Evolutionary conservation across 2,329 filamentous ascomycete species (phyloP).

Genomic region (Verticillium tricorpus): DNA sequence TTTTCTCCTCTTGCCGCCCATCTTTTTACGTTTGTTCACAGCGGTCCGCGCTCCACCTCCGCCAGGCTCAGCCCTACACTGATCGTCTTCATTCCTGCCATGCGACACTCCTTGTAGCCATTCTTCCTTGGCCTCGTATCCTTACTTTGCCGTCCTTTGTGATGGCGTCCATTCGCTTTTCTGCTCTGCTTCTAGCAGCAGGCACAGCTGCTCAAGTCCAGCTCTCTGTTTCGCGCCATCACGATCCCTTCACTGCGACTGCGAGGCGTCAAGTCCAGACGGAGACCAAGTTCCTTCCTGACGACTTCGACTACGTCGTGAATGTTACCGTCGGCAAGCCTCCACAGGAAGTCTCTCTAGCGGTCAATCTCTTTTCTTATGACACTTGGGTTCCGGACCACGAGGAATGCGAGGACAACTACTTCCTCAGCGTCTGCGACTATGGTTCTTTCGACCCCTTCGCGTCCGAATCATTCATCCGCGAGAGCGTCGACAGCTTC

Average conservation of each 20-base stretch:
- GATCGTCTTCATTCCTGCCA: neutral
- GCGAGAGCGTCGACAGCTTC: conserved; percentile 39
- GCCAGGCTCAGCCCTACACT: neutral
- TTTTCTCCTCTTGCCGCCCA: neutral
- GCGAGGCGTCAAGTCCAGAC: neutral
- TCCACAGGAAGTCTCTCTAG: conserved; percentile 5
- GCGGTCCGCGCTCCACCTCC: neutral
- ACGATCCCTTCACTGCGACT: neutral
- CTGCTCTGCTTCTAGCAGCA: neutral
- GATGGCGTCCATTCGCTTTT: conserved; percentile 1
- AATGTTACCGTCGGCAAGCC: conserved; percentile 9
- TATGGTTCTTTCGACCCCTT: conserved; percentile 25
- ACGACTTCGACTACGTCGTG: conserved; percentile 3
- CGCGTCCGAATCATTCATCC: conserved; percentile 42
- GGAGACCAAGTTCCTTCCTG: neutral
- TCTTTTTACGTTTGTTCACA: neutral
- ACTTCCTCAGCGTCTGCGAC: neutral
- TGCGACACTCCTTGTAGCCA: neutral
- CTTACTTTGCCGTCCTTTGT: neutral
- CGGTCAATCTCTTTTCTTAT: neutral
- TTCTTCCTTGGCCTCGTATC: neutral
- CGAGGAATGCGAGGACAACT: neutral
- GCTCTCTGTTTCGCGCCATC: neutral
- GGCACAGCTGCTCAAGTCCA: neutral
- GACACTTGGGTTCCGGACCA: conserved; percentile 2